A percentile compares a stretch with the other conserved stretches of the same genome.
Conservation (phyloP, 768 basidiomycete species). For the Leccinellum rugosiceps region DNA sequence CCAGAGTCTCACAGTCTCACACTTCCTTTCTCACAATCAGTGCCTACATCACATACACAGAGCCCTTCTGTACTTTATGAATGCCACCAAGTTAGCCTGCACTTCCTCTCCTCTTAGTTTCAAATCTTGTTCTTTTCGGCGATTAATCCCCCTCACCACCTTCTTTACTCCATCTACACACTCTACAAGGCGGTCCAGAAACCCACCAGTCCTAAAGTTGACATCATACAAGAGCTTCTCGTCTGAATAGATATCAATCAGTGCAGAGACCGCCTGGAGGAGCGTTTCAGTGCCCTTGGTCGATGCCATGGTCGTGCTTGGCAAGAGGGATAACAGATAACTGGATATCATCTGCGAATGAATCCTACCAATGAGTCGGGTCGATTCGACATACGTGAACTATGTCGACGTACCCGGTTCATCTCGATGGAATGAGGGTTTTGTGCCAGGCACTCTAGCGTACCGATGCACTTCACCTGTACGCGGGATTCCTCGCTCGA, state of each 20-base stretch:
- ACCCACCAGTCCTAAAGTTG: conserved; percentile 68
- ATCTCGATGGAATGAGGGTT: conserved; percentile 57
- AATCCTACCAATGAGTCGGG: not conserved
- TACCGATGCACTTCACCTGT: conserved; percentile 73
- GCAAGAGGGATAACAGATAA: conserved; percentile 63
- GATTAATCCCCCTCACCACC: conserved; percentile 62
- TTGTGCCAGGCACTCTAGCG: conserved; percentile 83
- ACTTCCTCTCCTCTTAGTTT: conserved; percentile 71
- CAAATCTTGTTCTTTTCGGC: conserved; percentile 62
- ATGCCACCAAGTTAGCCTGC: conserved; percentile 70
- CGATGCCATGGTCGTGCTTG: conserved; percentile 28
- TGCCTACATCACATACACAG: conserved; percentile 28
- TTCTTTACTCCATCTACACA: conserved; percentile 62
- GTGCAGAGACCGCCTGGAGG: conserved; percentile 74
- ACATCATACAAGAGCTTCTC: conserved; percentile 76
- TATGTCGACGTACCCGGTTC: conserved; percentile 40
- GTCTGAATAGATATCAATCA: conserved; percentile 77
- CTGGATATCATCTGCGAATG: conserved; percentile 53
- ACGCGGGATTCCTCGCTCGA: conserved; percentile 23
- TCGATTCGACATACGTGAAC: not conserved
- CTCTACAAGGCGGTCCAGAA: conserved; percentile 51
- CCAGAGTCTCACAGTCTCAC: no score
- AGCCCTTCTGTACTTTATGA: conserved; percentile 67
- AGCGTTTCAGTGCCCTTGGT: conserved; percentile 56
- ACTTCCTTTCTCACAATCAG: not conserved